phyloP scores from a whole-genome alignment of 2,329 filamentous ascomycete genomes.

The Fonsecaea monophora region DNA sequence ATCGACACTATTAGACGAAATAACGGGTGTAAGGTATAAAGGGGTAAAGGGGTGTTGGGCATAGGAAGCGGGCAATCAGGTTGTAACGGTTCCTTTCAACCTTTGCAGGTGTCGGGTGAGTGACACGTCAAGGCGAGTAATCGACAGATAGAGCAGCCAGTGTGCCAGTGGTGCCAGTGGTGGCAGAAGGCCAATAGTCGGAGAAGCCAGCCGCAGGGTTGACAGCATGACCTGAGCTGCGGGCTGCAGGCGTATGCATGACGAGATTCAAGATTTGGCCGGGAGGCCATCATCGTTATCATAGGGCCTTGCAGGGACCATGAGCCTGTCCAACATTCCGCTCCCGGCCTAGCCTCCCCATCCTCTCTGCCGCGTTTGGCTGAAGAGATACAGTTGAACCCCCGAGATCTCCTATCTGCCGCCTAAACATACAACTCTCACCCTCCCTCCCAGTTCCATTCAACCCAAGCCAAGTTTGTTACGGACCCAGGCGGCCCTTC shows the following conservation, averaged over 20 bases:
- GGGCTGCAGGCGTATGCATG: slow-evolving; percentile 18
- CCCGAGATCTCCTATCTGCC: slow-evolving; percentile 17
- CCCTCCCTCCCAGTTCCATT: not conserved
- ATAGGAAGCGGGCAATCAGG: slow-evolving; percentile 7
- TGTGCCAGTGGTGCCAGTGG: not conserved
- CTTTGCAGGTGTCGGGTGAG: slow-evolving; percentile 10
- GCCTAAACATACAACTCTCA: slow-evolving; percentile 8
- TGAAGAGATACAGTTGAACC: slow-evolving; percentile 12
- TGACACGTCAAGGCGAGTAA: slow-evolving; percentile 21
- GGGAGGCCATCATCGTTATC: slow-evolving; percentile 15
- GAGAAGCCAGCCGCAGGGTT: slow-evolving; percentile 17
- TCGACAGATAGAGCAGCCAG: slow-evolving; percentile 21
- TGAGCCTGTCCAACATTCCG: slow-evolving; percentile 5
- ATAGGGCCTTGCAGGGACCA: slow-evolving; percentile 7
- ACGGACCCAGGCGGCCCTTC: slow-evolving; percentile 16
- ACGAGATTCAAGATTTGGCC: slow-evolving; percentile 22
- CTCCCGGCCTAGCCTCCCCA: slow-evolving; percentile 17
- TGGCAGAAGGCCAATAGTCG: not conserved
- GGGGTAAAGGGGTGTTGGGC: slow-evolving; percentile 6
- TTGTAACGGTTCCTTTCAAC: slow-evolving; percentile 4
- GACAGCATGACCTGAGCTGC: slow-evolving; percentile 23
- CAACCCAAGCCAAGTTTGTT: slow-evolving; percentile 5
- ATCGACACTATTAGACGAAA: not conserved
- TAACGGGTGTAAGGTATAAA: slow-evolving; percentile 10
- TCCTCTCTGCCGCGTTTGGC: slow-evolving; percentile 4